Conservation (phyloP, 495 filamentous ascomycete genomes). For the Rusavskia elegans region DNA sequence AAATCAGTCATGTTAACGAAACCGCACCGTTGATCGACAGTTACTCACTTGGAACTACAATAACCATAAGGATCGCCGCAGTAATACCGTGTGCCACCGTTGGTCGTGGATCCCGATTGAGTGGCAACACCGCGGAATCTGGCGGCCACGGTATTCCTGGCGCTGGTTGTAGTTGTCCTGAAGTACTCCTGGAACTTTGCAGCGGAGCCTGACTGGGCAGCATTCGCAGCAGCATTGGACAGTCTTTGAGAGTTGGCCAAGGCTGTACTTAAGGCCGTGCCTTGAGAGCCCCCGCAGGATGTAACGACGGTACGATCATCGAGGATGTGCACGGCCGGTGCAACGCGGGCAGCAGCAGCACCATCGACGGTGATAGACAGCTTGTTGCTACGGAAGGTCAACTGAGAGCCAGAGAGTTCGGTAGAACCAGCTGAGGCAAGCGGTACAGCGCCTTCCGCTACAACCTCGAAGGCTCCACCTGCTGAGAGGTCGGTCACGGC, state of each 20-base stretch:
- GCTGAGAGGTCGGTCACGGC: slow-evolving; percentile 35
- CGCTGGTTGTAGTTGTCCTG: slow-evolving; percentile 32
- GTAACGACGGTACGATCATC: background rate
- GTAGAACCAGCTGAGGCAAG: slow-evolving; percentile 31
- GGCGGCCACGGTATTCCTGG: slow-evolving; percentile 31
- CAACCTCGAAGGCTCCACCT: slow-evolving; percentile 31
- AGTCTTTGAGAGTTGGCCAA: slow-evolving; percentile 33
- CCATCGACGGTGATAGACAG: slow-evolving; percentile 34
- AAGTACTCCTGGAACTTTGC: slow-evolving; percentile 44
- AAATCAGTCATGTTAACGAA: background rate
- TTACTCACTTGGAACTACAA: slow-evolving; percentile 24
- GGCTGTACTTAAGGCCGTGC: slow-evolving; percentile 10
- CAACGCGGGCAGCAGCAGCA: slow-evolving; percentile 28
- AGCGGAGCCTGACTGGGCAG: slow-evolving; percentile 26
- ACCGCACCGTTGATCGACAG: slow-evolving; percentile 1
- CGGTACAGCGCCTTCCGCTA: slow-evolving; percentile 32
- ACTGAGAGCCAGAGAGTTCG: slow-evolving; percentile 24
- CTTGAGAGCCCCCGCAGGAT: background rate
- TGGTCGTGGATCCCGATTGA: slow-evolving; percentile 29
- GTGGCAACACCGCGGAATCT: slow-evolving; percentile 33
- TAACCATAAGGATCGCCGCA: slow-evolving; percentile 34
- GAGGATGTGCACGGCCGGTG: slow-evolving; percentile 18
- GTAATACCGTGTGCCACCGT: slow-evolving; percentile 31
- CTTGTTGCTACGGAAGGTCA: slow-evolving; percentile 30
- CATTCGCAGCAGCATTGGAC: slow-evolving; percentile 34